Base-by-base conservation (phyloP, 371 early-diverging fungal species). In the Mucor indicus region DNA sequence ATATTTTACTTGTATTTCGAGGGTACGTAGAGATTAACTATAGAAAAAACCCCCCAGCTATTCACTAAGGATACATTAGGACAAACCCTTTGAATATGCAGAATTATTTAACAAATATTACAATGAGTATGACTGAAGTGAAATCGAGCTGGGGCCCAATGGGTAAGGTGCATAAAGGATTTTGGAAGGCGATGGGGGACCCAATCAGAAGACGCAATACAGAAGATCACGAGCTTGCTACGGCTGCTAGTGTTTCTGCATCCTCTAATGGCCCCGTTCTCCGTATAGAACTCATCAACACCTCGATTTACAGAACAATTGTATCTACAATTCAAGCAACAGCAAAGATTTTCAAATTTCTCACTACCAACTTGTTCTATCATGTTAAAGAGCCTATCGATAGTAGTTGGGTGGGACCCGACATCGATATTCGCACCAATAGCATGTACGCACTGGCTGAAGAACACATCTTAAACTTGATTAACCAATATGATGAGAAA, bases 41-140 rank as follows among this genome's bases (percentile, higher is more conserved):
- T n/a, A 33, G 5, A 13, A 33, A 9, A 11, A 33, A 29, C 30
- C 8, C 12, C 12, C 8, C 12, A 29, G 30, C 35, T 4, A 33
- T 4, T 15, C 62, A 16, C 1, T 11, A 31, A 12, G 16, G 12
- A 19, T 31, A 31, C 13, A 33, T 33, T 53, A 73, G 82, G 20
- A 79, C 83, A 8, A 80, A 80, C 47, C 83, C 83, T 10, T 44
- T 83, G 23, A 83, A 83, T 53, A 77, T 83, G 13, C 79, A 79
- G 43, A 77, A 83, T 25, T 80, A 77, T 45, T 55, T 80, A 43
- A 83, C 83, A 13, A 77, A 83, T 40, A 46, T 80, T 17, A 73
- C 77, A 17, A 60, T 73, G 10, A 56, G 56, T 0, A 71, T 80
- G 66, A 64, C 71, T 6, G 51, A 69, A n/a, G 57, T 77, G 8